These are phyloP conservation scores for Drechslera avenae DNA, from an alignment of 2,329 filamentous ascomycete genomes.

Conservation along the genomic window DNA sequence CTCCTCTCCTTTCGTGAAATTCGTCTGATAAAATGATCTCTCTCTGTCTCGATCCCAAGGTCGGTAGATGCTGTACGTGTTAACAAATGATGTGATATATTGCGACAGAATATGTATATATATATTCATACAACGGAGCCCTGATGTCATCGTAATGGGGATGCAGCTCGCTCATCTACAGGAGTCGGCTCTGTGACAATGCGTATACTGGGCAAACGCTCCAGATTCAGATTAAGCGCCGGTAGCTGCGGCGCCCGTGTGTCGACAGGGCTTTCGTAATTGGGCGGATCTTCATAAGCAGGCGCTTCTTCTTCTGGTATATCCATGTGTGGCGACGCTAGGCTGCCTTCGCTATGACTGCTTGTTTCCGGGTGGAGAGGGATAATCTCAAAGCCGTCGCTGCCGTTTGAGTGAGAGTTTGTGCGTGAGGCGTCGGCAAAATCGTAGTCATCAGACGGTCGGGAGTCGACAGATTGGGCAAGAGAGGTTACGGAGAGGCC, in stretches of 20 bases:
- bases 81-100: too few species aligned
- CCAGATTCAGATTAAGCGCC: conserved; percentile 47
- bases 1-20: too few species aligned
- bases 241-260: conserved; percentile 45
- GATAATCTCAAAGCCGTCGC: conserved; percentile 52
- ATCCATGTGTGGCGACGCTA: conserved; percentile 29
- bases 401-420: conserved; percentile 23
- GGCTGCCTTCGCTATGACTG: conserved; percentile 37
- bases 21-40: too few species aligned
- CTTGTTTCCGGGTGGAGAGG: conserved; percentile 44
- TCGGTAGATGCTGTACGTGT: too few species aligned
- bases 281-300: conserved; percentile 56
- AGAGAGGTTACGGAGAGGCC: conserved; percentile 52
- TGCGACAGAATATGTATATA: too few species aligned
- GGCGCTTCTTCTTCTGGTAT: conserved; percentile 43
- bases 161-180: conserved; percentile 18
- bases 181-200: conserved; percentile 47
- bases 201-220: conserved; percentile 52
- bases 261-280: conserved; percentile 52
- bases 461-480: conserved; percentile 43
- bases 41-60: too few species aligned
- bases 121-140: too few species aligned
- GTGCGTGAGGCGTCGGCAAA: conserved; percentile 33
- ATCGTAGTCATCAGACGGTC: conserved; percentile 46
- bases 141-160: conserved; percentile 13